Evolutionary conservation across 2,329 filamentous ascomycete genomes (phyloP).

Genomic region (Didymella glomerata): DNA sequence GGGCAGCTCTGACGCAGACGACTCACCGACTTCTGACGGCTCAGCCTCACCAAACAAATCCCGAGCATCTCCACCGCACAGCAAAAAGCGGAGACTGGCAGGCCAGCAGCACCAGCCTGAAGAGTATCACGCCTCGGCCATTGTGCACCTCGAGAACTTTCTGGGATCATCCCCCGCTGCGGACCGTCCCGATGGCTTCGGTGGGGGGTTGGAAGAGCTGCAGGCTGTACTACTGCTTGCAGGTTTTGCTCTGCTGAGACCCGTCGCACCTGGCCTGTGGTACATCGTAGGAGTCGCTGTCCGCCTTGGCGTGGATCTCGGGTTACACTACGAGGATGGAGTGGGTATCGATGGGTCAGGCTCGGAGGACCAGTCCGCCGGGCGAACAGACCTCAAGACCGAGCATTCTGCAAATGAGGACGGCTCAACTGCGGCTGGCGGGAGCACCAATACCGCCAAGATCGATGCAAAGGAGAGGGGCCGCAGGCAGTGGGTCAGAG

Average conservation of each 20-base stretch:
- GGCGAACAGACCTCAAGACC: slow-evolving; percentile 27
- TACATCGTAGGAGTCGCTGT: slow-evolving; percentile 96
- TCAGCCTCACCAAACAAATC: slow-evolving; percentile 41
- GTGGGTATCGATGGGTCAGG: slow-evolving; percentile 65
- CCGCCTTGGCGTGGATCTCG: slow-evolving; percentile 87
- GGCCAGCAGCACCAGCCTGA: slow-evolving; percentile 79
- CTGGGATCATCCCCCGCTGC: slow-evolving; percentile 70
- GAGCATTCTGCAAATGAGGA: slow-evolving; percentile 44
- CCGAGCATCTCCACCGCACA: slow-evolving; percentile 43
- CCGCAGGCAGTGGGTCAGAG: slow-evolving; percentile 82
- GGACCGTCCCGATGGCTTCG: slow-evolving; percentile 69
- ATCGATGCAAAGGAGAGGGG: slow-evolving; percentile 67
- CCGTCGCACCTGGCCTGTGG: slow-evolving; percentile 93
- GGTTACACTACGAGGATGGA: slow-evolving; percentile 91
- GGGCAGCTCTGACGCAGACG: slow-evolving; percentile 56
- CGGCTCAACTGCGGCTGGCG: slow-evolving; percentile 25
- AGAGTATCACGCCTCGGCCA: slow-evolving; percentile 94
- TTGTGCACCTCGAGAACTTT: slow-evolving; percentile 88
- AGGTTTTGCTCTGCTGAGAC: slow-evolving; percentile 88
- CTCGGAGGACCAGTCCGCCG: slow-evolving; percentile 39
- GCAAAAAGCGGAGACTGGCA: slow-evolving; percentile 52
- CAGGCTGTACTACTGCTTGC: slow-evolving; percentile 92
- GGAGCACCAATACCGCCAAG: slow-evolving; percentile 38
- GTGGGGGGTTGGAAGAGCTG: slow-evolving; percentile 89
- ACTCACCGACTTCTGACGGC: slow-evolving; percentile 43